Evolutionary conservation across 345 rosid species (phyloP).

Genomic region (Aethionema arabicum): DNA sequence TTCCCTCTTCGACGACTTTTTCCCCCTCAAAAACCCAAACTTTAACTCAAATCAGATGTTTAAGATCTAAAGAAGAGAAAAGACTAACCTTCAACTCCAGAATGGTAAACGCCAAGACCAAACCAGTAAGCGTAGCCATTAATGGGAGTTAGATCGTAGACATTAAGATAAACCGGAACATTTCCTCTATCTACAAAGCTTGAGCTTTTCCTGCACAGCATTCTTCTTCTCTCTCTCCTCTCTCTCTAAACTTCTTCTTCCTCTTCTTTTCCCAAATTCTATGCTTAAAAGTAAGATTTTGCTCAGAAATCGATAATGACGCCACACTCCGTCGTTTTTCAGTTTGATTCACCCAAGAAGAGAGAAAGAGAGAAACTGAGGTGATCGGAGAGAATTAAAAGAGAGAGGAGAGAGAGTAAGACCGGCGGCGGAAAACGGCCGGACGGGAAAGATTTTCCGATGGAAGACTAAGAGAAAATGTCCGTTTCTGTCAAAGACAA

Average conservation of each 20-base stretch:
- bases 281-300: slow-evolving; percentile 13
- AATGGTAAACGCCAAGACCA: slow-evolving; percentile 96
- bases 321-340: slow-evolving; percentile 11
- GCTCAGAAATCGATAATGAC: not conserved
- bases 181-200: slow-evolving; percentile 60
- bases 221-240: slow-evolving; percentile 22
- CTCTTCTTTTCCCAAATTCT: slow-evolving; percentile 2
- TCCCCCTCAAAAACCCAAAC: not conserved
- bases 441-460: slow-evolving; percentile 27
- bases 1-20: not conserved
- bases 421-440: slow-evolving; percentile 28
- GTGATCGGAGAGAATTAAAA: not conserved
- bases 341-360: not conserved
- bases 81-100: slow-evolving; percentile 93
- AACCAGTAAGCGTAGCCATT: slow-evolving; percentile 98
- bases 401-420: slow-evolving; percentile 4
- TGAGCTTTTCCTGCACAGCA: slow-evolving; percentile 69
- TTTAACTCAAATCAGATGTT: slow-evolving; percentile 1
- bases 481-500: slow-evolving; percentile 16
- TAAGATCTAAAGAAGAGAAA: slow-evolving; percentile 10
- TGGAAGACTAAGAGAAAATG: slow-evolving; percentile 21
- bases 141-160: slow-evolving; percentile 89
- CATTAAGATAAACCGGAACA: slow-evolving; percentile 89
- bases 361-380: not conserved
- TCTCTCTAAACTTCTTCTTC: not conserved